Percentiles rank a stretch among this genome's conserved stretches.
Conservation (phyloP, 2,329 filamentous ascomycete species). For the Epichloe amarillans region DNA sequence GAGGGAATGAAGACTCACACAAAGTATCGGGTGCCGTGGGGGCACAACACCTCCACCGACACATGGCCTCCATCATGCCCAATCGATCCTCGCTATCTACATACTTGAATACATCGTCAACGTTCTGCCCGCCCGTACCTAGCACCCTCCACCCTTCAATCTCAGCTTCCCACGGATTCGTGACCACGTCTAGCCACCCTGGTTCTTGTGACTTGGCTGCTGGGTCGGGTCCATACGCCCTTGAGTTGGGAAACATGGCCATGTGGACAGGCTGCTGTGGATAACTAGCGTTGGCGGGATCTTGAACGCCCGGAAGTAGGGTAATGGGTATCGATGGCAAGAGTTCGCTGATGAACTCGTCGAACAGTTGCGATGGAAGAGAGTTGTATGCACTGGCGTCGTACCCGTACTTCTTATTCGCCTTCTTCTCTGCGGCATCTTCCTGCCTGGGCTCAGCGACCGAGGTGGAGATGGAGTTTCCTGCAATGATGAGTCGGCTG, state of each 20-base stretch:
- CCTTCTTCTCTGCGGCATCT: conserved; percentile 31
- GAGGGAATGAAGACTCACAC: conserved; percentile 48
- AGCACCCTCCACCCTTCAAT: conserved; percentile 81
- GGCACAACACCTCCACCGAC: conserved; percentile 80
- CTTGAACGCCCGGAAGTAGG: conserved; percentile 67
- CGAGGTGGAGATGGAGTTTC: conserved; percentile 72
- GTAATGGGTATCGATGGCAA: conserved; percentile 82
- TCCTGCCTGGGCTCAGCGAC: conserved; percentile 22
- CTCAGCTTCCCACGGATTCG: conserved; percentile 87
- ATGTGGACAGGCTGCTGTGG: conserved; percentile 89
- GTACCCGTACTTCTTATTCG: conserved; percentile 80
- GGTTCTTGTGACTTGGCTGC: conserved; percentile 24
- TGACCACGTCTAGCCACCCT: conserved; percentile 77
- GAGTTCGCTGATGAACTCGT: conserved; percentile 67
- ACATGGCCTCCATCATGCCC: conserved; percentile 87
- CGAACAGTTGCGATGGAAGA: conserved; percentile 68
- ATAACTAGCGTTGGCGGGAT: conserved; percentile 79
- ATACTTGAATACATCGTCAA: conserved; percentile 90
- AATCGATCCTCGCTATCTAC: conserved; percentile 64
- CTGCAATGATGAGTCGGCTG: conserved; percentile 77
- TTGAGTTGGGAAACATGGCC: conserved; percentile 72
- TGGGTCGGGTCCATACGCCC: conserved; percentile 48
- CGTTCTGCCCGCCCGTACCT: conserved; percentile 80
- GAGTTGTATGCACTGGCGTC: conserved; percentile 82
- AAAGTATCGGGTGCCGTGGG: conserved; percentile 88